Base-by-base conservation (phyloP, 768 basidiomycete genomes). In the Neoboletus brunneissimus region DNA sequence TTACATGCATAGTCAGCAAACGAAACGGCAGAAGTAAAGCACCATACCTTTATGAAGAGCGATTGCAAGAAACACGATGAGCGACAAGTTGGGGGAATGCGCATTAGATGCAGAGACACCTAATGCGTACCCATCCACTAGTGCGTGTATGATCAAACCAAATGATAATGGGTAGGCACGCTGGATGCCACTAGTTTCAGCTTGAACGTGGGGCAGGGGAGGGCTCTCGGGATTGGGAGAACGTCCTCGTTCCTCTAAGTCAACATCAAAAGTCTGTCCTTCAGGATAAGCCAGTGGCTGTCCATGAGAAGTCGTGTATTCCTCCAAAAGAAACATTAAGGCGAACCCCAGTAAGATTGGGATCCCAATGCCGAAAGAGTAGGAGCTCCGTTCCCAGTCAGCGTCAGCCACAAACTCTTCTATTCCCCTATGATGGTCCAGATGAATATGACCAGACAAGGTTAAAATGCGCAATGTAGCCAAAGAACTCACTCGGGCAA, bases 51-150 rank as follows among this genome's bases (percentile, higher is more conserved):
- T 98, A 73, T 98, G 97, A 22, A 98, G 77, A 47, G 91, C 79
- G 41, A 99, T 82, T 3, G 97, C 95, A 23, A 97, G 67, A 68
- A 98, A 98, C 4, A 99, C 88, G 42, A 98, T 78, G 11, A 93
- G 66, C 1, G 94, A 90, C 32, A 98, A 67, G 35, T 76, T 78
- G 23, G 75, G 76, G 18, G 76, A 72, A 54, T 60, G 75, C 0
- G 71, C 55, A 20, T 68, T 65, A 11, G 87, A 73, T 13, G 81
- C 79, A 3, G 89, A 88, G 20, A 94, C 88, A 23, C 96, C 97
- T 38, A 98, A 76, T 3, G 92, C 93, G 55, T 97, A 85, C 4
- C 97, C 95, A 71, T 99, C 97, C 0, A 94, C 90, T 47, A 94
- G 78, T 1, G 86, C 90, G 67, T 99, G 96, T 25, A 94, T 81